Conservation (phyloP, 768 basidiomycete species). For the Leccinum uliginosum region DNA sequence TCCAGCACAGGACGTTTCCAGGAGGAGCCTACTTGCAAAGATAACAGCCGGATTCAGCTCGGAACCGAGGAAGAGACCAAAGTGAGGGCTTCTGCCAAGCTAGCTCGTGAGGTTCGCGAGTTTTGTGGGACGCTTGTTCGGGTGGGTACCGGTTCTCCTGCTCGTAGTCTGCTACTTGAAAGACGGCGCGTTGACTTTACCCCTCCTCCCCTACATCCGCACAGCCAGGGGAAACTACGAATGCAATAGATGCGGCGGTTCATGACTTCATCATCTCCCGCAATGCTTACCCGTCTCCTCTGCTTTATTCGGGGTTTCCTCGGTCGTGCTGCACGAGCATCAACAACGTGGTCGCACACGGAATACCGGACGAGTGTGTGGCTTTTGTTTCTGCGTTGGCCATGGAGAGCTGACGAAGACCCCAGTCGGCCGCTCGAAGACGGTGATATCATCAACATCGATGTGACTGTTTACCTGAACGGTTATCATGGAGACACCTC, state of each 20-base stretch:
- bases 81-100: conserved; percentile 48
- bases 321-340: conserved; percentile 61
- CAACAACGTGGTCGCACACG: conserved; percentile 84
- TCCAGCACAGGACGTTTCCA: not conserved
- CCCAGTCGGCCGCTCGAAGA: conserved; percentile 71
- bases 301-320: conserved; percentile 59
- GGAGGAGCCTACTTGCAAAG: conserved; percentile 10
- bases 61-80: conserved; percentile 49
- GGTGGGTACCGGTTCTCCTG: conserved; percentile 28
- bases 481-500: conserved; percentile 92
- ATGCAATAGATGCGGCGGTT: conserved; percentile 64
- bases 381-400: not conserved
- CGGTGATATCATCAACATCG: conserved; percentile 86
- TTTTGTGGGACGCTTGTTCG: conserved; percentile 51
- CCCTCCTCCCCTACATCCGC: no score
- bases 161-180: no score
- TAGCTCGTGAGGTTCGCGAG: conserved; percentile 55
- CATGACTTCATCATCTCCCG: conserved; percentile 66
- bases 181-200: not conserved
- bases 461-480: conserved; percentile 79
- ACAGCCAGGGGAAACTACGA: conserved; percentile 71
- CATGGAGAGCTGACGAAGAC: conserved; percentile 2
- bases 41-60: conserved; percentile 41
- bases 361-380: conserved; percentile 84
- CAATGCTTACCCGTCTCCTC: conserved; percentile 83